Percentiles rank a stretch among this genome's conserved stretches.
Evolutionary conservation across 208 protist species (phyloP).

Genomic region (Acanthamoeba lenticulata): DNA sequence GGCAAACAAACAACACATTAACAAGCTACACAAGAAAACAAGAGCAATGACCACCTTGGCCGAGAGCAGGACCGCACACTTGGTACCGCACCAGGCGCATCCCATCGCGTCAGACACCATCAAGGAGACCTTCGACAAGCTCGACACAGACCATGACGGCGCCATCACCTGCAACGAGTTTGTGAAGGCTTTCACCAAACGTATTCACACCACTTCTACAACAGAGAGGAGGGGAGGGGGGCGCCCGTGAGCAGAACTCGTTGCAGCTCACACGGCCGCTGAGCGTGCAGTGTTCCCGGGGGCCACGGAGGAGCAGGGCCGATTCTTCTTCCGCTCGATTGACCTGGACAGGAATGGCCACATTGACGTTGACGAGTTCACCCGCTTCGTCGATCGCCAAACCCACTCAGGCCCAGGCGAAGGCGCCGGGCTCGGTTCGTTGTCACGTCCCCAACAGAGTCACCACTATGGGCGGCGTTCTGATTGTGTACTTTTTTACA

Average conservation of each 20-base stretch:
- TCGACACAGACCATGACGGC: background rate
- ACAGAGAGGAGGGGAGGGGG: background rate
- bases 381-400: constrained; percentile 6
- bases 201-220: background rate
- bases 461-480: background rate
- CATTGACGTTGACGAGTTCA: constrained; percentile 39
- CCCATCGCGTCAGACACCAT: background rate
- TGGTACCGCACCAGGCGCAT: background rate
- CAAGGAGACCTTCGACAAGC: background rate
- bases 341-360: constrained; percentile 21
- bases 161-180: constrained; percentile 12
- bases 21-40: background rate
- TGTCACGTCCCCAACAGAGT: background rate
- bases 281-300: background rate
- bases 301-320: background rate
- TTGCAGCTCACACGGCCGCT: background rate
- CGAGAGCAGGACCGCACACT: background rate
- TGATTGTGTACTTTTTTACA: background rate
- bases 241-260: background rate
- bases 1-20: too few relatives aligned
- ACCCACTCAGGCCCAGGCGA: background rate
- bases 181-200: background rate
- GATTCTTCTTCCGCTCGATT: constrained; percentile 27
- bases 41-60: background rate
- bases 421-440: background rate